Base-by-base conservation (phyloP, 176 grass and related monocot genomes). In the Phragmites australis region DNA sequence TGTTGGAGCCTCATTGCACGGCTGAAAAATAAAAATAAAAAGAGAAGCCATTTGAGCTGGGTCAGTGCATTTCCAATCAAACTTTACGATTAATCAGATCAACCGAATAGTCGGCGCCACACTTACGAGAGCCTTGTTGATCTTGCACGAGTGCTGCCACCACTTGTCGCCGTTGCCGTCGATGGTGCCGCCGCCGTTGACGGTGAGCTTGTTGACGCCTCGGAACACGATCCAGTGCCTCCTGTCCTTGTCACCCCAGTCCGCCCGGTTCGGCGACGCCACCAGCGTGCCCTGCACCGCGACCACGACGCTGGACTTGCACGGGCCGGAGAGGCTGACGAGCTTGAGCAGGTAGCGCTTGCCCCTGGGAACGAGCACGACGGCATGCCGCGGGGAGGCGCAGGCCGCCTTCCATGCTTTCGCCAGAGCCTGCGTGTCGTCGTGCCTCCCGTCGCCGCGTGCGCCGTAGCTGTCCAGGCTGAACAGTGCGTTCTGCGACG, bases 111-210 rank as follows among this genome's bases (percentile, higher is more conserved):
- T 37, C 34, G 16, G 23, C 58, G 6, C 1, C 0, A n/a, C 44
- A 73, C 77, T 71, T 87, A 97, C 93, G 1, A 85, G 77, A 15
- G 88, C 57, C 47, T 41, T 70, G 74, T 94, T 72, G 23, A 78
- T 78, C 61, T 94, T 98, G 95, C 95, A 98, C 3, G 92, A 94
- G 60, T 89, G 55, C 14, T 63, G 15, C 95, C 95, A 98, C 95
- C 92, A 98, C 0, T 11, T 59, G 2, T 93, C 84, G 31, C 95
- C 92, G 29, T 94, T 98, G 22, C 95, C 92, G 5, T 91, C 40
- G 54, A 98, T 37, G n/a, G 70, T 61, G 27, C 95, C 95, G n/a
- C 92, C 90, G 19, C 95, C 95, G 17, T 22, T 57, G 9, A 98
- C 41, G 1, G 60, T 47, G 27, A 98, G 88, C 15, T 42, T 23